Base-by-base conservation (phyloP, 768 basidiomycete genomes). In the Kwoniella sp. region DNA sequence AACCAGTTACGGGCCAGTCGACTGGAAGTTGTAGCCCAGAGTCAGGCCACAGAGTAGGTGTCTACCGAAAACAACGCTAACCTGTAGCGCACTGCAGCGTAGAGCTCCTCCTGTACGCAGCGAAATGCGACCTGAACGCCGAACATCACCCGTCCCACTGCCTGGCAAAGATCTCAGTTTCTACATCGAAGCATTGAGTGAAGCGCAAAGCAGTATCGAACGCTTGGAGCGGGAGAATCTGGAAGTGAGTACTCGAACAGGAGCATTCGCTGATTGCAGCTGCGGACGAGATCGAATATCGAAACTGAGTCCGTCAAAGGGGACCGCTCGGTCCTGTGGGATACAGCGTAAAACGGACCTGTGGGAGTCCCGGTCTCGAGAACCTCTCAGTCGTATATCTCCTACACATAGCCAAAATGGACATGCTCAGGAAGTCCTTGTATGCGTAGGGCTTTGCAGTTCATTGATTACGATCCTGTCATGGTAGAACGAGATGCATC, bases 151-250 rank as follows among this genome's bases (percentile, higher is more conserved):
- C 37, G 17, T 12, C 19, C 34, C 47, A 37, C 4, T n/a, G n/a
- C n/a, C 44, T 15, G 20, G 19, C 9, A 17, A 26, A 40, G 52
- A 50, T 32, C 17, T 53, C 7, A 26, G 29, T 22, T 5, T 48
- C 20, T 57, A 50, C 31, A 20, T 53, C 42, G 5, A 23, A 12
- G n/a, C 51, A 10, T 49, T 59, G 20, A 61, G 62, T 15, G 43
- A 53, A 14, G 58, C 61, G 7, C 56, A 56, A 42, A 41, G 34
- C 28, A 37, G 59, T 12, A 43, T 46, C 11, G 61, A 60, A 12
- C 23, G 41, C 23, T 22, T 51, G 7, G 61, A 60, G 38, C 44
- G 54, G 28, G 65, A 67, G 42, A 60, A 60, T 38, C 48, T 62
- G 15, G 53, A 61, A 22, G 59, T 65, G 33, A 53, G 59, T 46